Percentiles rank a stretch among this genome's conserved stretches.
Conservation (phyloP, 1,284 basidiomycete species). For the Ganoderma multipileum region DNA sequence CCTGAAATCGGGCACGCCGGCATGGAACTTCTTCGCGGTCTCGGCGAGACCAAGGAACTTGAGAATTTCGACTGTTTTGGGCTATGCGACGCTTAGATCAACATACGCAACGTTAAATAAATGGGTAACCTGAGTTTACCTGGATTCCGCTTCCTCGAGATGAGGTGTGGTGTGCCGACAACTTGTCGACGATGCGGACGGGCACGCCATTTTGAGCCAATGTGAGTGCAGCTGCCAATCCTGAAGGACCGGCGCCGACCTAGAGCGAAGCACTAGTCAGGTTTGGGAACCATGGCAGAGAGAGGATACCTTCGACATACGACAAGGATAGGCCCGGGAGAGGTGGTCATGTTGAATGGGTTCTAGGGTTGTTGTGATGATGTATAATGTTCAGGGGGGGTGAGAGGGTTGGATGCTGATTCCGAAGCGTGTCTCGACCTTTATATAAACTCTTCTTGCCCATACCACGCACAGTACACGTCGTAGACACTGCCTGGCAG, state of each 20-base stretch:
- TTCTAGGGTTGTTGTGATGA: not conserved
- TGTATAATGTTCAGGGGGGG: not conserved
- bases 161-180: constrained; percentile 1
- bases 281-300: not conserved
- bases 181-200: constrained; percentile 20
- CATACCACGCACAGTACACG: too few species aligned
- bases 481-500: too few species aligned
- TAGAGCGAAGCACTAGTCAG: not conserved
- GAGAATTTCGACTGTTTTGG: constrained; percentile 32
- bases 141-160: constrained; percentile 15
- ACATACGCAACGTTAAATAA: not conserved
- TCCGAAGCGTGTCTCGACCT: not conserved
- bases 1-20: constrained; percentile 9
- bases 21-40: constrained; percentile 15
- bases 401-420: too few species aligned
- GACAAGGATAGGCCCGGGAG: constrained; percentile 4
- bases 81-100: constrained; percentile 9
- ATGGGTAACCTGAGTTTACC: not conserved
- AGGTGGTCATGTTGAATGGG: not conserved
- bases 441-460: not conserved
- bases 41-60: constrained; percentile 30
- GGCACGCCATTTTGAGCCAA: constrained; percentile 21
- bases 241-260: constrained; percentile 14
- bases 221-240: constrained; percentile 15
- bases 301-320: not conserved